Evolutionary conservation across 2,329 filamentous ascomycete genomes (phyloP).

Genomic region (Sordariomycetes sp.): DNA sequence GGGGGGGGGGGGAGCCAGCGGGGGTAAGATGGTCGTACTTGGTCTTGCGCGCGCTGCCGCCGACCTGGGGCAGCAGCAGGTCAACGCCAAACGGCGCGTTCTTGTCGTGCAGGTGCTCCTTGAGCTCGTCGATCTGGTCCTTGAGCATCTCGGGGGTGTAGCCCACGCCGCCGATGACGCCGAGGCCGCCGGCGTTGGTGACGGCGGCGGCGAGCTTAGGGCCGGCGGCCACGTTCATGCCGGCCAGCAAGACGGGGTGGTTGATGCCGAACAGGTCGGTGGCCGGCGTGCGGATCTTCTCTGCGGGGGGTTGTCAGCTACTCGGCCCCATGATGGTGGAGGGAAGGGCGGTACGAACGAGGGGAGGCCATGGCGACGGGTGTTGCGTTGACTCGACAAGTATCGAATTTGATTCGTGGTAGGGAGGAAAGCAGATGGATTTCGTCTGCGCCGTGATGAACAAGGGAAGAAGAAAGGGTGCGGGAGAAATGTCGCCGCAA

Average conservation of each 20-base stretch:
- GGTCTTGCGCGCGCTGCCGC: constrained; percentile 87
- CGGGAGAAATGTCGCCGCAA: background rate
- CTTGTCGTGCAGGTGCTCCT: constrained; percentile 77
- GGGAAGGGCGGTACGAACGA: constrained; percentile 40
- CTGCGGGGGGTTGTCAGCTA: constrained; percentile 25
- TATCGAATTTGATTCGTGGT: too few species aligned
- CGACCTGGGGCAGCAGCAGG: constrained; percentile 85
- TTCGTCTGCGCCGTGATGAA: background rate
- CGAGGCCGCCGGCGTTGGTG: constrained; percentile 90
- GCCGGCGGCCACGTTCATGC: constrained; percentile 98
- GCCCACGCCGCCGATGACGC: constrained; percentile 88
- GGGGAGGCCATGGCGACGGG: constrained; percentile 57
- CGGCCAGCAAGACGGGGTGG: constrained; percentile 87
- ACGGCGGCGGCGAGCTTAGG: constrained; percentile 94
- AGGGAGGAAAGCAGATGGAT: too few species aligned
- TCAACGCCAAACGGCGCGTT: constrained; percentile 93
- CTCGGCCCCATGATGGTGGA: background rate
- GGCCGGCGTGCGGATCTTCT: constrained; percentile 78
- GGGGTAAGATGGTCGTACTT: constrained; percentile 43
- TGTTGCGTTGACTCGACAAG: background rate
- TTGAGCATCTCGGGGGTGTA: constrained; percentile 96
- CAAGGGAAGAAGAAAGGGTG: background rate
- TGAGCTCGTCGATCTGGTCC: constrained; percentile 90
- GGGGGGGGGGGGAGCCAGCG: background rate
- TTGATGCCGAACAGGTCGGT: constrained; percentile 98